phyloP scores from a whole-genome alignment of 331 rosid genomes.

The Spiraea crenata region DNA sequence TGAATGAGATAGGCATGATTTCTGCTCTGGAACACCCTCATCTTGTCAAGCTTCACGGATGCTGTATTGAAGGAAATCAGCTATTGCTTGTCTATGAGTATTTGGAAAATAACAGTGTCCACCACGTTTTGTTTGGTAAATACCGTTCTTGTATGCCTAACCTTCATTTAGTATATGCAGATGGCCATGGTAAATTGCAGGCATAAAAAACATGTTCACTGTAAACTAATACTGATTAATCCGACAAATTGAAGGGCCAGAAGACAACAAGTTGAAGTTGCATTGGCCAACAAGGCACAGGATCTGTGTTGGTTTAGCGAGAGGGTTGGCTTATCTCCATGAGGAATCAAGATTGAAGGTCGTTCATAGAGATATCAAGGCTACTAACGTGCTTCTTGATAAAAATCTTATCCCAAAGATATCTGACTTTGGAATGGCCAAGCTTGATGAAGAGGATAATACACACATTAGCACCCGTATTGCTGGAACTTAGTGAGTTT shows the following conservation, averaged over 20 bases:
- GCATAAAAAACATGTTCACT: background rate
- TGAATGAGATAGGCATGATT: slow-evolving; percentile 26
- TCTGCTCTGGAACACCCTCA: slow-evolving; percentile 19
- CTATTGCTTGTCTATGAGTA: slow-evolving; percentile 18
- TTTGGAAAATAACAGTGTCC: slow-evolving; percentile 21
- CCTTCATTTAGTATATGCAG: background rate
- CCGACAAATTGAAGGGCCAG: slow-evolving; percentile 34
- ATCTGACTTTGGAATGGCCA: slow-evolving; percentile 74
- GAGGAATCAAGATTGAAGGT: slow-evolving; percentile 69
- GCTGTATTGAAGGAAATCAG: slow-evolving; percentile 18
- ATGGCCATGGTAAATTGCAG: background rate
- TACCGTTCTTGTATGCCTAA: background rate
- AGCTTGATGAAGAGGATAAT: slow-evolving; percentile 54
- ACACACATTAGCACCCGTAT: slow-evolving; percentile 63
- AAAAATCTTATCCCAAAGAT: slow-evolving; percentile 59
- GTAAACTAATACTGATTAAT: too few relatives aligned
- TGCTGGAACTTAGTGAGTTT: slow-evolving; percentile 68
- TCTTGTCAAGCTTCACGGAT: slow-evolving; percentile 14
- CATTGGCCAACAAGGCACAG: slow-evolving; percentile 47
- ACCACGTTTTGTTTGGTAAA: background rate
- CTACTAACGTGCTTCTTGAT: slow-evolving; percentile 60
- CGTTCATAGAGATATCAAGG: slow-evolving; percentile 72
- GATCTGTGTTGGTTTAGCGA: slow-evolving; percentile 62
- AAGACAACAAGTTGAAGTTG: slow-evolving; percentile 32
- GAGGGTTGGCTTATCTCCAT: slow-evolving; percentile 67